These are phyloP conservation scores for Hansenula sp. DNA, from an alignment of 1,139 yeast species.

Conservation along the genomic window DNA sequence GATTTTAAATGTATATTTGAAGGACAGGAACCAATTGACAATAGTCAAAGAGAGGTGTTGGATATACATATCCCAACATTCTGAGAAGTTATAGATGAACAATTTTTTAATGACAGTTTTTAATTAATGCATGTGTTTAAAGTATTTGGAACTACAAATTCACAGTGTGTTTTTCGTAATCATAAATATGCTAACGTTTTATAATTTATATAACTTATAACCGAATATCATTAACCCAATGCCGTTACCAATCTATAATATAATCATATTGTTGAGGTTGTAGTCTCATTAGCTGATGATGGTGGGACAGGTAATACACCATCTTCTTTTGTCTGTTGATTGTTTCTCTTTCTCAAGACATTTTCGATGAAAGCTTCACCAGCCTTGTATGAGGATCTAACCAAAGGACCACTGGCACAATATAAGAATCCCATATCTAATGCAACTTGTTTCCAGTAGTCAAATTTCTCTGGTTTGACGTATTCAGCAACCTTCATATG, in stretches of 20 bases:
- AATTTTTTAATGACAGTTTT: background rate
- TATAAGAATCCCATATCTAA: conserved; percentile 84
- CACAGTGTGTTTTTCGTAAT: too few species aligned
- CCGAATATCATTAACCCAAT: too few species aligned
- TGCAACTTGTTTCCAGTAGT: conserved; percentile 87
- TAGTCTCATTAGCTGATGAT: too few species aligned
- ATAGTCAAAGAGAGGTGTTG: conserved; percentile 26
- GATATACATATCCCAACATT: conserved; percentile 33
- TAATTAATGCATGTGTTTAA: too few species aligned
- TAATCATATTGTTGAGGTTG: too few species aligned
- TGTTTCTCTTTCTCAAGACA: conserved; percentile 66
- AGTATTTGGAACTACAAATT: too few species aligned
- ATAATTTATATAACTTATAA: too few species aligned
- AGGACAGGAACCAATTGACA: conserved; percentile 36
- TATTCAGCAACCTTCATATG: conserved; percentile 98
- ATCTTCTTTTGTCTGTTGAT: too few species aligned
- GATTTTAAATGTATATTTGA: conserved; percentile 66
- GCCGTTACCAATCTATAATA: too few species aligned
- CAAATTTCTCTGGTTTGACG: conserved; percentile 91
- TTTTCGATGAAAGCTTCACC: conserved; percentile 98
- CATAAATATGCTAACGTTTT: too few species aligned
- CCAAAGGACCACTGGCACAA: conserved; percentile 97
- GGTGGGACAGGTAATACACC: too few species aligned
- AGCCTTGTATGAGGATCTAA: conserved; percentile 94
- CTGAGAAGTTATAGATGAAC: conserved; percentile 1